Evolutionary conservation across 1,284 basidiomycete species (phyloP), one percentile per base, ranked within the genome.

Genomic region (Phylloporus sp.): DNA sequence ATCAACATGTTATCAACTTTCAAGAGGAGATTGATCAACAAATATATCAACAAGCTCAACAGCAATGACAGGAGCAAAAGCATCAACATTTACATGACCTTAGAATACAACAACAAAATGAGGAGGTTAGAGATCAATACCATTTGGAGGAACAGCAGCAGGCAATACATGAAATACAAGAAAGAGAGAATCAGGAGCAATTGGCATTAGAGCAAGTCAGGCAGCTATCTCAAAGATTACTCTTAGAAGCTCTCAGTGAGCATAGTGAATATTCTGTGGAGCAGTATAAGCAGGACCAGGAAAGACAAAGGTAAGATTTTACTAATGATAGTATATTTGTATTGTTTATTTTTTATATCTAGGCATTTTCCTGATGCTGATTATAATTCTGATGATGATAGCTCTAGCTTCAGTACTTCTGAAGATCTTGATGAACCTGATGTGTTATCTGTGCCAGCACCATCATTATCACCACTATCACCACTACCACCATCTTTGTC

Each of bases 261-360:
- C n/a, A 66, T 58, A 65, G 40, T 56, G 24, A 58, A 12, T 2
- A 5, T 2, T 65, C 52, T 40, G 63, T 24, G 31, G 56, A 65
- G n/a, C 63, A 66, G 0, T 64, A 66, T 66, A 31, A 65, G 6
- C 63, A 65, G 12, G 63, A 66, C 32, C 56, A 61, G 2, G 4
- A n/a, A 6, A 57, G 46, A 42, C 47, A n/a, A n/a, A n/a, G n/a
- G n/a, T n/a, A n/a, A n/a, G n/a, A n/a, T n/a, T n/a, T n/a, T n/a
- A n/a, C n/a, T n/a, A n/a, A n/a, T n/a, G n/a, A n/a, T n/a, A n/a
- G n/a, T n/a, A n/a, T n/a, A n/a, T n/a, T n/a, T n/a, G n/a, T n/a
- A n/a, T n/a, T n/a, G n/a, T n/a, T n/a, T n/a, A n/a, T n/a, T n/a
- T n/a, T n/a, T n/a, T n/a, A n/a, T n/a, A n/a, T n/a, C n/a, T n/a